A percentile compares a stretch with the other conserved stretches of the same genome.
Conservation (phyloP, 352 stramenopile genomes). For the Achlya hypogyna region DNA sequence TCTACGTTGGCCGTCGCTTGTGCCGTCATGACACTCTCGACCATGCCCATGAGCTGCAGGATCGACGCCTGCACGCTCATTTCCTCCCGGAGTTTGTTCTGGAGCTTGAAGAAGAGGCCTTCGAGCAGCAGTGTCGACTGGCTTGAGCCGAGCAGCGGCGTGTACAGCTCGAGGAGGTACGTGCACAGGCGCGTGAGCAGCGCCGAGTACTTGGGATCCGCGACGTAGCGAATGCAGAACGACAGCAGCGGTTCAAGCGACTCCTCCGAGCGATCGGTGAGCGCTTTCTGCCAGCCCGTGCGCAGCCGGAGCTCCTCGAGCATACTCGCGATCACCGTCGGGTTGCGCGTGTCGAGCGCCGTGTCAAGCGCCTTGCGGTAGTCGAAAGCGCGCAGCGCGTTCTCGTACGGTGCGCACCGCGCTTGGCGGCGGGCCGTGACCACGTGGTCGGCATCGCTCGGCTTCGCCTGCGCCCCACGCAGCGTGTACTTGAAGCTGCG, state of each 20-base stretch:
- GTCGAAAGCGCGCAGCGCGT: conserved; percentile 90
- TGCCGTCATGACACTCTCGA: conserved; percentile 84
- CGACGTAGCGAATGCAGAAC: conserved; percentile 93
- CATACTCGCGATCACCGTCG: conserved; percentile 88
- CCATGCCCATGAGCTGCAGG: conserved; percentile 75
- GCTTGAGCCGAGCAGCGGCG: conserved; percentile 77
- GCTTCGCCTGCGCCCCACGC: conserved; percentile 78
- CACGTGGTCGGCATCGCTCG: conserved; percentile 59
- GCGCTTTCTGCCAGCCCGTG: conserved; percentile 81
- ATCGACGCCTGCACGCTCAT: conserved; percentile 81
- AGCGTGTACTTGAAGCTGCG: conserved; percentile 87
- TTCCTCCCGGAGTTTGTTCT: conserved; percentile 79
- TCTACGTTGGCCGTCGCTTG: conserved; percentile 34
- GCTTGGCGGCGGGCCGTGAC: conserved; percentile 77
- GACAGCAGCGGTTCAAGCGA: conserved; percentile 90
- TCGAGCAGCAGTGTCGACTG: conserved; percentile 84
- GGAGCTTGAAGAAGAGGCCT: conserved; percentile 91
- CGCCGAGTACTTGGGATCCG: conserved; percentile 88
- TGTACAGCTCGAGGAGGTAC: conserved; percentile 91
- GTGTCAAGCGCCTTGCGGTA: conserved; percentile 94
- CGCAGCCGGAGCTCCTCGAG: conserved; percentile 92
- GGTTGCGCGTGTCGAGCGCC: conserved; percentile 85
- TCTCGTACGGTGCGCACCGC: conserved; percentile 89
- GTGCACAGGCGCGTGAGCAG: conserved; percentile 90
- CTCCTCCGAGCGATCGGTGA: conserved; percentile 90